Conservation (phyloP, 305 asterid species). For the Rubia peregrina region DNA sequence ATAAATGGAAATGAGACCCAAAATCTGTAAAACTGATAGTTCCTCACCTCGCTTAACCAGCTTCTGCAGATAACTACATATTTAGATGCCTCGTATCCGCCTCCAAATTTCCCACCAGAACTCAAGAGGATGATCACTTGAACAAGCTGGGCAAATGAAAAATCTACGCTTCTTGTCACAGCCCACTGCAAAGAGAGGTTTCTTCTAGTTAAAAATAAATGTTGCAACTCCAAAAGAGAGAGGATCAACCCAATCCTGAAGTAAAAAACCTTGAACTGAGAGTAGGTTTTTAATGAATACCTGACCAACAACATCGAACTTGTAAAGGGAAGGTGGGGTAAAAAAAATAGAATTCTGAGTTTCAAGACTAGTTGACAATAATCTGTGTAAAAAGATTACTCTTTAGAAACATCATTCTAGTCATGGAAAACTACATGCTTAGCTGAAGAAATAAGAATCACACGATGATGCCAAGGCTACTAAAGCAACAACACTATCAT, state of each 20-base stretch:
- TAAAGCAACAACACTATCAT: neutral
- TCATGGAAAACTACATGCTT: neutral
- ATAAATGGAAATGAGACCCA: slow-evolving; percentile 6
- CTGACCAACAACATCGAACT: slow-evolving; percentile 94
- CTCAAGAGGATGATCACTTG: slow-evolving; percentile 80
- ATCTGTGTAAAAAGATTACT: neutral
- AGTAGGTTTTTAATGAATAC: slow-evolving; percentile 24
- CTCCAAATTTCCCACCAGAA: slow-evolving; percentile 82
- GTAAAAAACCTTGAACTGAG: slow-evolving; percentile 15
- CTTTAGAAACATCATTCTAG: neutral
- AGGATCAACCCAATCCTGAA: slow-evolving; percentile 2
- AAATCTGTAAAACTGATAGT: neutral
- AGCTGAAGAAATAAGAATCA: neutral
- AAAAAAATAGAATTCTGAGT: slow-evolving; percentile 3
- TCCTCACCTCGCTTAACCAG: slow-evolving; percentile 68
- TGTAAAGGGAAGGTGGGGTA: slow-evolving; percentile 31
- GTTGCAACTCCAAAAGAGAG: slow-evolving; percentile 7
- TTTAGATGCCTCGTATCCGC: slow-evolving; percentile 80
- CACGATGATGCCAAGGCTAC: neutral
- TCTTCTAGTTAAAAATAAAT: slow-evolving; percentile 19
- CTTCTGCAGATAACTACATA: slow-evolving; percentile 56
- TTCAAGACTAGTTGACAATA: neutral
- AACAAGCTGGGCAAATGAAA: slow-evolving; percentile 80
- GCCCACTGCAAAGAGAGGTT: slow-evolving; percentile 78
- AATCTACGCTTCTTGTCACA: slow-evolving; percentile 77